These are phyloP conservation scores for Viola pubescens DNA, from an alignment of 441 rosid species.

Conservation along the genomic window DNA sequence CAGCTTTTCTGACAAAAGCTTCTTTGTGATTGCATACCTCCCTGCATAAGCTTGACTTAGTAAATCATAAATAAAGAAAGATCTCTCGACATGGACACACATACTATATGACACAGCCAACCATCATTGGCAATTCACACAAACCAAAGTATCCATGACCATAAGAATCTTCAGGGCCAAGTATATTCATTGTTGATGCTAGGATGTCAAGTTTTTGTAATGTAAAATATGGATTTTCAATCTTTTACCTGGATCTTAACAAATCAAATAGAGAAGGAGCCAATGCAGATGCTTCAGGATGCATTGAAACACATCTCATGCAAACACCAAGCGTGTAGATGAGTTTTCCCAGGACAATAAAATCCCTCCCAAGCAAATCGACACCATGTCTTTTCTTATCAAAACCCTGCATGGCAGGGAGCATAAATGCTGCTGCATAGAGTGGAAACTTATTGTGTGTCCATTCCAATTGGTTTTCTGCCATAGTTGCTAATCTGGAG, in stretches of 20 bases:
- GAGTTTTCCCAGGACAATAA: constrained; percentile 90
- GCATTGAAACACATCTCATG: constrained; percentile 82
- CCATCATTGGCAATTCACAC: neutral
- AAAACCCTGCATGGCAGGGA: constrained; percentile 94
- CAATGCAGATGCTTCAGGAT: constrained; percentile 87
- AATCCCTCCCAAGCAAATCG: constrained; percentile 91
- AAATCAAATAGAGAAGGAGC: constrained; percentile 75
- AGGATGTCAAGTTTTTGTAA: neutral
- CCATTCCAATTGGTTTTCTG: constrained; percentile 42
- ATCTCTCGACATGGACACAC: no score
- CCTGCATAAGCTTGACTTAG: constrained; percentile 34
- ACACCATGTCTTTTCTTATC: constrained; percentile 92
- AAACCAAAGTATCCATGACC: neutral
- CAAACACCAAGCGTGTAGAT: constrained; percentile 90
- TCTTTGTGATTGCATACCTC: constrained; percentile 80
- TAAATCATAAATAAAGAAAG: no score
- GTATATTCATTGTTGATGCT: constrained; percentile 8
- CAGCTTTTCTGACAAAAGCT: constrained; percentile 89
- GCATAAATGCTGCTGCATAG: constrained; percentile 95
- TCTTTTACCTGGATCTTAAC: constrained; percentile 68
- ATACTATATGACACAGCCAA: neutral
- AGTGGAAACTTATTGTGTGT: constrained; percentile 75
- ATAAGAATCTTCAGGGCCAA: neutral
- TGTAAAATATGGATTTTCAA: constrained; percentile 1
- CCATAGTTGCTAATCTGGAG: constrained; percentile 38